Percentiles rank a stretch among this genome's conserved stretches.
phyloP scores from a whole-genome alignment of 495 filamentous ascomycete genomes.

The Lineolata rhizophorae region DNA sequence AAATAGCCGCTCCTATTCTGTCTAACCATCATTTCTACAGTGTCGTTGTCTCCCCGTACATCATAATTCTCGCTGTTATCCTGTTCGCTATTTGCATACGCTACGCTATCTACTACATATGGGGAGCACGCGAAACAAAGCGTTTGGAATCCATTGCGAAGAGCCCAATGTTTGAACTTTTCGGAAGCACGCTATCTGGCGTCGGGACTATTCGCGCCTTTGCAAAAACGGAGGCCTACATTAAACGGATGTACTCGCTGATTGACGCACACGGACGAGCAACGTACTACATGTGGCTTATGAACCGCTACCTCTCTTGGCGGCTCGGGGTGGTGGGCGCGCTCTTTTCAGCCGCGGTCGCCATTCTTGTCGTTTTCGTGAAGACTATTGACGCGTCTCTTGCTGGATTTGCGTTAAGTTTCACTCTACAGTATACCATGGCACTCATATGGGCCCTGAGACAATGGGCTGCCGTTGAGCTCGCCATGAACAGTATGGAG shows the following conservation, averaged over 20 bases:
- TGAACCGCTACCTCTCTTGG: conserved; percentile 3
- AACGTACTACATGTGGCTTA: conserved; percentile 27
- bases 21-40: conserved; percentile 1
- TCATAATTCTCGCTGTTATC: conserved; percentile 32
- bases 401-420: conserved; percentile 56
- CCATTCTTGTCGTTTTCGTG: conserved; percentile 29
- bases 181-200: conserved; percentile 46
- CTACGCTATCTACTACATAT: conserved; percentile 36
- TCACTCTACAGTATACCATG: conserved; percentile 29
- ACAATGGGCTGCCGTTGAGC: conserved; percentile 40
- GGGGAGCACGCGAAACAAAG: conserved; percentile 54
- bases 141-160: conserved; percentile 51
- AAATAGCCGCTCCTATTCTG: background rate
- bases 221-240: conserved; percentile 37
- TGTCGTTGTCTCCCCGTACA: conserved; percentile 35
- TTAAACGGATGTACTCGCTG: conserved; percentile 39
- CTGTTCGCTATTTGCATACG: conserved; percentile 32
- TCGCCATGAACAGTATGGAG: conserved; percentile 73
- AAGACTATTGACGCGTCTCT: conserved; percentile 48
- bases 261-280: conserved; percentile 42
- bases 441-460: conserved; percentile 37
- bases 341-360: conserved; percentile 42
- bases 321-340: conserved; percentile 31
- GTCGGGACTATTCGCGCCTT: conserved; percentile 59
- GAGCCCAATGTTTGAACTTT: conserved; percentile 58